Conservation (phyloP, 371 early-diverging fungal genomes). For the Coemansia sp. region DNA sequence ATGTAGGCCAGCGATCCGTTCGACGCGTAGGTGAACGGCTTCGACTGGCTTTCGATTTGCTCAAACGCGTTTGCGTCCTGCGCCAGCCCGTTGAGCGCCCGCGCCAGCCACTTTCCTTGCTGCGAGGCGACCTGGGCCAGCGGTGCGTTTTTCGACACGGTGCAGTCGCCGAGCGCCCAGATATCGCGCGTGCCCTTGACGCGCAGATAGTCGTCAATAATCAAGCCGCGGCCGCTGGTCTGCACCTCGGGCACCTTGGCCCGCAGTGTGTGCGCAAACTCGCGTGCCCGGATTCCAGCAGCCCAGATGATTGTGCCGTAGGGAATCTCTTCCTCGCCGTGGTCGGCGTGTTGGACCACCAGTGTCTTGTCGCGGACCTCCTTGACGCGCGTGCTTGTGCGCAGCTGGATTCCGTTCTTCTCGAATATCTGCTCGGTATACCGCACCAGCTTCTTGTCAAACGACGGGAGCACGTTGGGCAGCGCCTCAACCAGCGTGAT, state of each 20-base stretch:
- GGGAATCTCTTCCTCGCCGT: conserved; percentile 60
- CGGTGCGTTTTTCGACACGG: conserved; percentile 81
- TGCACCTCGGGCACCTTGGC: conserved; percentile 77
- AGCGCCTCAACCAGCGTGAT: conserved; percentile 89
- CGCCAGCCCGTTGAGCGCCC: conserved; percentile 60
- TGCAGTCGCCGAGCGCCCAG: conserved; percentile 87
- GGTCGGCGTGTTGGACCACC: conserved; percentile 62
- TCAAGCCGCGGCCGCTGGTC: conserved; percentile 73
- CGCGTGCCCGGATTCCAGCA: conserved; percentile 83
- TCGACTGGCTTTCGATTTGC: conserved; percentile 14
- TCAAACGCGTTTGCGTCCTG: conserved; percentile 30
- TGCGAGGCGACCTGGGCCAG: conserved; percentile 93
- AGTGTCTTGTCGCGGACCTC: conserved; percentile 78
- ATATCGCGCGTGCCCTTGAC: conserved; percentile 72
- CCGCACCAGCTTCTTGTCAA: conserved; percentile 83
- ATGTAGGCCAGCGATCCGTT: conserved; percentile 80
- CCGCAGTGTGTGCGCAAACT: conserved; percentile 80
- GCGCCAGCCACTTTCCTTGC: conserved; percentile 85
- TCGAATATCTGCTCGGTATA: conserved; percentile 88
- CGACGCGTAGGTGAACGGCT: conserved; percentile 70
- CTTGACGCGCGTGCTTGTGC: conserved; percentile 84
- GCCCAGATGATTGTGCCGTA: conserved; percentile 93
- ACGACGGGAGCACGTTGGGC: conserved; percentile 84
- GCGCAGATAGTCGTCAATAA: conserved; percentile 80
- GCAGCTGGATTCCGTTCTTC: conserved; percentile 81